A percentile compares a stretch with the other conserved stretches of the same genome.
Evolutionary conservation across 768 basidiomycete species (phyloP).

Genomic region (Tephrocybe sp.): DNA sequence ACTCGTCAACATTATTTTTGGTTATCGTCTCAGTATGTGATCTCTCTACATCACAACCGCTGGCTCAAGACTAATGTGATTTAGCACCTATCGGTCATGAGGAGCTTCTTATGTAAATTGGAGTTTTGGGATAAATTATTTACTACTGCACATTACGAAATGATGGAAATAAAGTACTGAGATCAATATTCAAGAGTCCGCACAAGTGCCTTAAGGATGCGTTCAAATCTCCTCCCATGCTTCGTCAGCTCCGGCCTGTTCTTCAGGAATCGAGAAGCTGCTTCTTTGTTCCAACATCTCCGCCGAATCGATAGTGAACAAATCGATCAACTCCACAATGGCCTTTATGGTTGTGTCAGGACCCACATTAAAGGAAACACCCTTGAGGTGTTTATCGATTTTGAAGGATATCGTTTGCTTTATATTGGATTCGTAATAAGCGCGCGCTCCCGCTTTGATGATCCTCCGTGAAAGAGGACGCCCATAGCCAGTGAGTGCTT

Average conservation of each 20-base stretch:
- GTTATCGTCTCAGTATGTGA: conserved; percentile 4
- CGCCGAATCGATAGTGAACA: conserved; percentile 9
- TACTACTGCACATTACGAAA: too few species aligned
- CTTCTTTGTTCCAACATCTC: conserved; percentile 8
- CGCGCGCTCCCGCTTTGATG: conserved; percentile 12
- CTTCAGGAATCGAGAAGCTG: not conserved
- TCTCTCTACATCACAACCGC: not conserved
- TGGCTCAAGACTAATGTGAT: not conserved
- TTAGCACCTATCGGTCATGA: not conserved
- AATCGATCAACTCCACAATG: conserved; percentile 9
- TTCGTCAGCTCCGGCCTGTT: not conserved
- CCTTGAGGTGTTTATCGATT: conserved; percentile 13
- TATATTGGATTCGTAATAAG: conserved; percentile 10
- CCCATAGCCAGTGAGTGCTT: not conserved
- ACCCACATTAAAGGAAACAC: conserved; percentile 4
- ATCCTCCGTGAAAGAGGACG: conserved; percentile 11
- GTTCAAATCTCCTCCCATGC: not conserved
- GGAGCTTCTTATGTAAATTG: not conserved
- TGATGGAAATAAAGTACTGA: not conserved
- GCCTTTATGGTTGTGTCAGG: conserved; percentile 12
- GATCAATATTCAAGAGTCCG: too few species aligned
- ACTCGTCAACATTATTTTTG: conserved; percentile 8
- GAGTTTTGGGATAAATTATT: not conserved
- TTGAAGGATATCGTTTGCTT: conserved; percentile 12
- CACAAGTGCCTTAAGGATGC: not conserved